Percentiles rank a stretch among this genome's conserved stretches.
Evolutionary conservation across 108 stramenopile genomes (phyloP).

Genomic region (Nannochloropsis oceanica): DNA sequence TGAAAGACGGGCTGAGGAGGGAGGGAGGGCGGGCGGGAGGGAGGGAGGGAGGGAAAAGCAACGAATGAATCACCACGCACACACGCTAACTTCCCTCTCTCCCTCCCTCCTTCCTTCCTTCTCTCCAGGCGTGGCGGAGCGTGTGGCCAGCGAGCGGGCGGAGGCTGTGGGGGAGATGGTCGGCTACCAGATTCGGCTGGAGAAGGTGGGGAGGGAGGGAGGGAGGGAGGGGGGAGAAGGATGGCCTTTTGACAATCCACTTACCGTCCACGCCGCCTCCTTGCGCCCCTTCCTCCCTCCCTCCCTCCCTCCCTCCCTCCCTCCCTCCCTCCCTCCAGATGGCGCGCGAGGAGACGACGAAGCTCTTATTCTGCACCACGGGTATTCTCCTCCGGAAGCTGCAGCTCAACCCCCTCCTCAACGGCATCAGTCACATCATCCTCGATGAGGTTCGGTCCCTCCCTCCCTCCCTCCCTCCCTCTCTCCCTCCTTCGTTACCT

Average conservation of each 20-base stretch:
- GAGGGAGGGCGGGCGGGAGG: too few species aligned
- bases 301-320: not conserved
- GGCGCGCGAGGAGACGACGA: conserved; percentile 32
- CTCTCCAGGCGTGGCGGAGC: conserved; percentile 31
- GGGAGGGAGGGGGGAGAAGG: not conserved
- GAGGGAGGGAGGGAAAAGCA: too few species aligned
- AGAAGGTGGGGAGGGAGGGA: conserved; percentile 33
- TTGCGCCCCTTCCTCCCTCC: too few species aligned
- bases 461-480: too few species aligned
- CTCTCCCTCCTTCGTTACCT: too few species aligned
- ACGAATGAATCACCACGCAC: too few species aligned
- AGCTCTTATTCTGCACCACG: conserved; percentile 71
- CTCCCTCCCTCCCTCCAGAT: not conserved
- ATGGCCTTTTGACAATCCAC: too few species aligned
- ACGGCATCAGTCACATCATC: conserved; percentile 67
- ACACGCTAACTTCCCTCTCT: too few species aligned
- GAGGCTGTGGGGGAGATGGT: conserved; percentile 51
- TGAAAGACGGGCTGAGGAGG: too few species aligned
- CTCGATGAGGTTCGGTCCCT: conserved; percentile 97
- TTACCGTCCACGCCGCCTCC: too few species aligned
- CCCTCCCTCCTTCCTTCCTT: too few species aligned
- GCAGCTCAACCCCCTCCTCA: conserved; percentile 54
- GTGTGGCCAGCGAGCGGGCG: conserved; percentile 37
- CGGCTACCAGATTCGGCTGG: conserved; percentile 72
- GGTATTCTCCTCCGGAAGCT: conserved; percentile 66